These are phyloP conservation scores for Peronospora belbahrii DNA, from an alignment of 352 stramenopile genomes.

Conservation along the genomic window DNA sequence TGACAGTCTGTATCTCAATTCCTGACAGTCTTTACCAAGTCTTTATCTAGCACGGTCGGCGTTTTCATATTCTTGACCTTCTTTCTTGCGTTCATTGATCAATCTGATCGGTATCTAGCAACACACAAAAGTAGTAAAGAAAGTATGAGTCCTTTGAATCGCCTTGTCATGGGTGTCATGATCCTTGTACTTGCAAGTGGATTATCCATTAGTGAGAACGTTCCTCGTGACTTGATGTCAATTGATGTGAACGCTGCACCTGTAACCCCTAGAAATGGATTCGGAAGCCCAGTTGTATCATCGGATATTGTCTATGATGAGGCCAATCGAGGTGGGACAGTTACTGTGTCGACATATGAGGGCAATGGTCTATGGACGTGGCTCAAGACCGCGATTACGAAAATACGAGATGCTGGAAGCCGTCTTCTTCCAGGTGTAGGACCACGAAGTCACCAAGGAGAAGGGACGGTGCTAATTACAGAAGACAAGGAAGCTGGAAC, in stretches of 20 bases:
- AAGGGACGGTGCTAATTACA: background rate
- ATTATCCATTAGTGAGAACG: background rate
- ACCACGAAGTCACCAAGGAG: background rate
- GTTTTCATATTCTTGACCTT: background rate
- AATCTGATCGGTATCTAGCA: too few species aligned
- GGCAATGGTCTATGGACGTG: slow-evolving; percentile 3
- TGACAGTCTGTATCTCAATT: too few species aligned
- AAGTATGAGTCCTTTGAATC: background rate
- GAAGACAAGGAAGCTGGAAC: slow-evolving; percentile 3
- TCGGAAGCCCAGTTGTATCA: background rate
- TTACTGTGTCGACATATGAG: slow-evolving; percentile 10
- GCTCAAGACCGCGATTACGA: slow-evolving; percentile 7
- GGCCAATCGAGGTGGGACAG: background rate
- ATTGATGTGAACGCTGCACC: too few species aligned
- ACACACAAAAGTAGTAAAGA: too few species aligned
- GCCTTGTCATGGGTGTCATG: background rate
- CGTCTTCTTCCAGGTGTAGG: background rate
- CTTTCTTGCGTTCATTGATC: background rate
- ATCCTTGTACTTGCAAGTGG: background rate
- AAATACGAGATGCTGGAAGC: background rate
- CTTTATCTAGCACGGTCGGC: too few species aligned
- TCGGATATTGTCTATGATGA: background rate
- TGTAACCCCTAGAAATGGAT: too few species aligned
- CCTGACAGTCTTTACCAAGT: too few species aligned
- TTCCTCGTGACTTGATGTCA: background rate